Base-by-base conservation (phyloP, 1,284 basidiomycete genomes). In the Malassezia slooffiae region DNA sequence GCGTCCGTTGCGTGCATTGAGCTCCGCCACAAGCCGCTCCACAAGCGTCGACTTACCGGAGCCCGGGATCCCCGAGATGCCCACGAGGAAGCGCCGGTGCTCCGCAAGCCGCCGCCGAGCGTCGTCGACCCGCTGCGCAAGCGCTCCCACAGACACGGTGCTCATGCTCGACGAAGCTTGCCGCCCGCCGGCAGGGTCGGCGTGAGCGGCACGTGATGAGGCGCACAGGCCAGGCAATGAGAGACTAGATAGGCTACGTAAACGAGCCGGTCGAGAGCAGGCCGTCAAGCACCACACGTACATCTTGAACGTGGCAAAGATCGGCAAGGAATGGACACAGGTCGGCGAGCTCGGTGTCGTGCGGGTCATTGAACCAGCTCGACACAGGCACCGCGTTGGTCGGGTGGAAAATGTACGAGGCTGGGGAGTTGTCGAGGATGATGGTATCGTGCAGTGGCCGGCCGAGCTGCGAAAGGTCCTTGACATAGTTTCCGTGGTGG, bases 321-420 rank as follows among this genome's bases (percentile, higher is more conserved):
- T 97, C 91, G 15, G 83, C 74, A 54, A 97, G 77, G 79, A 97
- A 97, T 83, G 88, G 57, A 85, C 60, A 83, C 33, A 97, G 74
- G 71, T 96, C 91, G 24, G 87, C 91, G 54, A 96, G 75, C 71
- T 96, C 91, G 22, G 90, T 93, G 71, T 96, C 91, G 38, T 64
- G 62, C 4, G 72, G 71, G 50, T 73, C 72, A 71, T 95, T 96
- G 76, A 97, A 97, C 93, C 91, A 97, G 47, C 87, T 91, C 37
- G 90, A 95, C 43, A 99, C 89, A 8, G 91, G 91, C 5, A 96
- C 91, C 31, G 93, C 93, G 67, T 96, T 97, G 73, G 93, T 93
- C 13, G 90, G 89, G 68, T 99, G 91, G 77, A 99, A 99, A 60
- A 97, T 91, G 72, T 97, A 99, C 7, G 87, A 93, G 11, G 93